Conservation (phyloP, 2,329 filamentous ascomycete species). For the Cytospora piceicola region DNA sequence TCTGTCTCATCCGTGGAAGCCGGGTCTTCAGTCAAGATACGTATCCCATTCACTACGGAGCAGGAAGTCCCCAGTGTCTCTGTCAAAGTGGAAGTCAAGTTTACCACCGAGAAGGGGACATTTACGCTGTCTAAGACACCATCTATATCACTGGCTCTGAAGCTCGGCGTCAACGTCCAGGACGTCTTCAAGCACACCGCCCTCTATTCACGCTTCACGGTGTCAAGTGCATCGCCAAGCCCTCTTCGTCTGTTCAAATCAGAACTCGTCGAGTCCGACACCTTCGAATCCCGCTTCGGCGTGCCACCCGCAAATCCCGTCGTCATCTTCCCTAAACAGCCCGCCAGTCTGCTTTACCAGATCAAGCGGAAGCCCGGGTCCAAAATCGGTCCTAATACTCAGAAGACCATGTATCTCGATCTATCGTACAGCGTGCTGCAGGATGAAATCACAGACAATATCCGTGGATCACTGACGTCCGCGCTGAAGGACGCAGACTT, state of each 20-base stretch:
- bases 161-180: slow-evolving; percentile 93
- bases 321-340: slow-evolving; percentile 78
- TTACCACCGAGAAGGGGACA: slow-evolving; percentile 67
- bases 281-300: slow-evolving; percentile 68
- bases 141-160: slow-evolving; percentile 72
- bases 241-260: slow-evolving; percentile 77
- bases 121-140: slow-evolving; percentile 67
- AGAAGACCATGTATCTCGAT: slow-evolving; percentile 65
- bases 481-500: slow-evolving; percentile 48
- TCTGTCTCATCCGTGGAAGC: slow-evolving; percentile 52
- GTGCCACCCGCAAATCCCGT: slow-evolving; percentile 56
- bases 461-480: slow-evolving; percentile 49
- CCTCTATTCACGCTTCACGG: slow-evolving; percentile 87
- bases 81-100: slow-evolving; percentile 75
- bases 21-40: slow-evolving; percentile 58
- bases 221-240: slow-evolving; percentile 76
- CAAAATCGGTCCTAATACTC: slow-evolving; percentile 40
- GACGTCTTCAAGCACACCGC: slow-evolving; percentile 86
- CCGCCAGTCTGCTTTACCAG: slow-evolving; percentile 79
- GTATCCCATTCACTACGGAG: slow-evolving; percentile 83
- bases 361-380: slow-evolving; percentile 60
- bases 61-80: slow-evolving; percentile 72
- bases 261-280: slow-evolving; percentile 69
- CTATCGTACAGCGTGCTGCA: slow-evolving; percentile 78
- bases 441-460: slow-evolving; percentile 66